Base-by-base conservation (phyloP, 306 rosid species). In the Canavalia gladiata region DNA sequence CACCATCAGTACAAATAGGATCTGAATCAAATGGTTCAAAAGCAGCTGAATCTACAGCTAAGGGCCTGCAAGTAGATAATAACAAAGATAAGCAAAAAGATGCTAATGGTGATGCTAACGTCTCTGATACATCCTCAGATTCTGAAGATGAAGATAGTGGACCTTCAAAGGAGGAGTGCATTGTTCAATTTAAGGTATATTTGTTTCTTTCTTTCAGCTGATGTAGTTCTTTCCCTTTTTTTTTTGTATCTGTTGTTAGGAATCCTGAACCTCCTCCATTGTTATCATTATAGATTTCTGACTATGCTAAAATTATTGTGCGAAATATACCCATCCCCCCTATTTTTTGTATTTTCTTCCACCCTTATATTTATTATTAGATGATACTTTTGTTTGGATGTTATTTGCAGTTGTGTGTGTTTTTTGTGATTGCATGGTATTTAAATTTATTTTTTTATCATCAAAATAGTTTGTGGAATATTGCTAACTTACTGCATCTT, bases 71-170 rank as follows among this genome's bases (percentile, higher is more conserved):
- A 66, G 84, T 87, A 34, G 98, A 92, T 52, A 92, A 81, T 79
- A 88, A 80, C 87, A 91, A 87, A 79, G 99, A 91, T 83, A 93
- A 88, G 84, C 89, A 81, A 68, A 93, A 93, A 76, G 98, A 91
- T 89, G 83, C 86, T 59, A 90, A 91, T 84, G 98, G 90, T 60
- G 97, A 87, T 82, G 90, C 90, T 58, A 90, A 87, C 58, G 56
- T 69, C 83, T 89, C 98, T 51, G 98, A 95, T 78, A 86, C 96
- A 58, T 92, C 98, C 51, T 95, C 99, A 49, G 99, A 95, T 84
- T 95, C 98, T 11, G 99, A 93, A 85, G 99, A 93, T 49, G 90
- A 86, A 65, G 94, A 91, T 55, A 90, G 87, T 84, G 98, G 96
- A 54, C 94, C 96, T 46, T 88, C 97, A 28, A 95, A 91, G 85